These are phyloP conservation scores for Globisporangium takayamanum DNA, from an alignment of 352 stramenopile genomes.

Conservation along the genomic window DNA sequence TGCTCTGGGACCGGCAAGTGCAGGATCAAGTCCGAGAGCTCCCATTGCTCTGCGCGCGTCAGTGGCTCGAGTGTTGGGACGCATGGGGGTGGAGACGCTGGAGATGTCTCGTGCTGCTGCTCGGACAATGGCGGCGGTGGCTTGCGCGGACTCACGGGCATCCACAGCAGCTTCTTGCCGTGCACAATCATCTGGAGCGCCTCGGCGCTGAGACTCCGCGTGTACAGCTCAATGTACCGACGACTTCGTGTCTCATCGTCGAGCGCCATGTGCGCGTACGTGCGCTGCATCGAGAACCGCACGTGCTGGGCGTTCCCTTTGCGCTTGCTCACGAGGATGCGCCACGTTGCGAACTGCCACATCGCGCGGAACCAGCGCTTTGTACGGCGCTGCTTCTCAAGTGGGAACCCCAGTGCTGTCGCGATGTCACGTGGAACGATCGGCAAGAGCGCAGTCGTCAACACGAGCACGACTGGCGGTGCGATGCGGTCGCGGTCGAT, in stretches of 20 bases:
- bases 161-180: constrained; percentile 22
- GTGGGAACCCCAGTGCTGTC: constrained; percentile 8
- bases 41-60: constrained; percentile 42
- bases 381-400: constrained; percentile 29
- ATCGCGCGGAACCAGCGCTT: constrained; percentile 50
- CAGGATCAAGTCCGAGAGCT: constrained; percentile 59
- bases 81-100: background rate
- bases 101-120: background rate
- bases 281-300: constrained; percentile 3
- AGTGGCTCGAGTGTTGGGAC: constrained; percentile 29
- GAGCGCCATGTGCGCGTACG: background rate
- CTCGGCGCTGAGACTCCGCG: constrained; percentile 34
- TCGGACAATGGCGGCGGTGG: background rate
- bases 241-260: constrained; percentile 4
- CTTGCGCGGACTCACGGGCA: constrained; percentile 16
- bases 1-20: constrained; percentile 41
- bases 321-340: constrained; percentile 30
- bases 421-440: constrained; percentile 16
- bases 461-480: constrained; percentile 31
- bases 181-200: constrained; percentile 36
- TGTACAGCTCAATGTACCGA: constrained; percentile 54
- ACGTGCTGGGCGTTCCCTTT: constrained; percentile 12
- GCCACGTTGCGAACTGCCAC: constrained; percentile 59
- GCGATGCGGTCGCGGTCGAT: constrained; percentile 35
- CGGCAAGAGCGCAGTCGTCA: constrained; percentile 28